Evolutionary conservation across 2,329 filamentous ascomycete species (phyloP).

Genomic region (Ceratocystis albifundus): DNA sequence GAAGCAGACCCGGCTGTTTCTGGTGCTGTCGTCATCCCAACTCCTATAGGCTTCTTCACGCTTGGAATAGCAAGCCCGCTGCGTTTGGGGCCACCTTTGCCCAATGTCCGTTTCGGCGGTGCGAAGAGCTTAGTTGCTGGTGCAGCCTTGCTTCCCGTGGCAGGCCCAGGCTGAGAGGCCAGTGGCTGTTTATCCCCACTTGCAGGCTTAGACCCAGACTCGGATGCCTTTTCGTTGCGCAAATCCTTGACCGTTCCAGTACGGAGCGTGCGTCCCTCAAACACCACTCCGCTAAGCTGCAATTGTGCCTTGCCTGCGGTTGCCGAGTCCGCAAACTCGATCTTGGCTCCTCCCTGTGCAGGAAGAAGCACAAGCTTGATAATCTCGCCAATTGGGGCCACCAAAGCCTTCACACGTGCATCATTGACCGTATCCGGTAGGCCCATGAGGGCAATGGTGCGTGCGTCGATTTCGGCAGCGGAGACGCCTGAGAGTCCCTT

Average conservation of each 20-base stretch:
- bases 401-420: conserved; percentile 61
- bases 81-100: conserved; percentile 28
- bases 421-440: conserved; percentile 90
- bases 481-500: conserved; percentile 25
- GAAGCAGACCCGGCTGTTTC: conserved; percentile 26
- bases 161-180: neutral
- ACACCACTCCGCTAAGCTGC: conserved; percentile 44
- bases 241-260: conserved; percentile 46
- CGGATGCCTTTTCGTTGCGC: conserved; percentile 30
- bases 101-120: conserved; percentile 26
- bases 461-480: conserved; percentile 38
- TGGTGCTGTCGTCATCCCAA: neutral
- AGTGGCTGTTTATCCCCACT: no score
- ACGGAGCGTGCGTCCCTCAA: conserved; percentile 43
- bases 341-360: conserved; percentile 69
- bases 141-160: neutral
- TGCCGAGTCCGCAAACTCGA: conserved; percentile 64
- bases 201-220: neutral
- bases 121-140: conserved; percentile 21
- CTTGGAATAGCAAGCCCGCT: conserved; percentile 36
- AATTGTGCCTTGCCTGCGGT: conserved; percentile 62
- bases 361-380: conserved; percentile 69
- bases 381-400: conserved; percentile 58
- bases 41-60: conserved; percentile 27
- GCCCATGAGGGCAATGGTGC: conserved; percentile 71